phyloP scores from a whole-genome alignment of 2,329 filamentous ascomycete genomes.

The Colletotrichum scovillei region DNA sequence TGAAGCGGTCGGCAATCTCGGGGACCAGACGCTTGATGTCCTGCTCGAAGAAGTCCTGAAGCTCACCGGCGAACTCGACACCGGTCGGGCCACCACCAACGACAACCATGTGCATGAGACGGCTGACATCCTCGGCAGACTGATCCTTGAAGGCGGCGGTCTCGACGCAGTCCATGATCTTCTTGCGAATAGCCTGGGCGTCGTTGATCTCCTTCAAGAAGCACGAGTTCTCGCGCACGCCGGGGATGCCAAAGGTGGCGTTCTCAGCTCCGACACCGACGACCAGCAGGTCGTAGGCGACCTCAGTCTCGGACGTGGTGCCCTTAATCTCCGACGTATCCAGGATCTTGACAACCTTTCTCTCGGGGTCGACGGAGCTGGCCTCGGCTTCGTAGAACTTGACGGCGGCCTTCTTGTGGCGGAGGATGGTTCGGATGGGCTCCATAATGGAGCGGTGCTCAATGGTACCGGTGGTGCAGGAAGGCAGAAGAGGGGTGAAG shows the following conservation, averaged over 20 bases:
- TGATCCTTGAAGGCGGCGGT: constrained; percentile 99
- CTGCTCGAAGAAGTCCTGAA: constrained; percentile 98
- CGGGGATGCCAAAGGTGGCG: constrained; percentile 96
- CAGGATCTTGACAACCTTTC: constrained; percentile 87
- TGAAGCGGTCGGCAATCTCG: constrained; percentile 93
- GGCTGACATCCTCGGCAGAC: constrained; percentile 85
- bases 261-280: constrained; percentile 98
- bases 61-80: constrained; percentile 97
- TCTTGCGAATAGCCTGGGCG: constrained; percentile 95
- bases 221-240: constrained; percentile 93
- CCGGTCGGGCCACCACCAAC: constrained; percentile 94
- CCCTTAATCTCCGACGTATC: constrained; percentile 96
- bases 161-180: constrained; percentile 99
- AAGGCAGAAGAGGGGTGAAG: constrained; percentile 96
- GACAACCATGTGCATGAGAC: constrained; percentile 97
- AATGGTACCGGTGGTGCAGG: constrained; percentile 96
- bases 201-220: constrained; percentile 99
- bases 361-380: constrained; percentile 92
- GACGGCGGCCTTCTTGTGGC: constrained; percentile 92
- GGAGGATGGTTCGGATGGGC: constrained; percentile 93
- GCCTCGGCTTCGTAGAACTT: constrained; percentile 99
- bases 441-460: constrained; percentile 99
- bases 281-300: constrained; percentile 98
- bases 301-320: constrained; percentile 82
- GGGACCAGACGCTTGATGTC: constrained; percentile 99